These are phyloP conservation scores for Populus simonii DNA, from an alignment of 345 rosid species.

Conservation along the genomic window DNA sequence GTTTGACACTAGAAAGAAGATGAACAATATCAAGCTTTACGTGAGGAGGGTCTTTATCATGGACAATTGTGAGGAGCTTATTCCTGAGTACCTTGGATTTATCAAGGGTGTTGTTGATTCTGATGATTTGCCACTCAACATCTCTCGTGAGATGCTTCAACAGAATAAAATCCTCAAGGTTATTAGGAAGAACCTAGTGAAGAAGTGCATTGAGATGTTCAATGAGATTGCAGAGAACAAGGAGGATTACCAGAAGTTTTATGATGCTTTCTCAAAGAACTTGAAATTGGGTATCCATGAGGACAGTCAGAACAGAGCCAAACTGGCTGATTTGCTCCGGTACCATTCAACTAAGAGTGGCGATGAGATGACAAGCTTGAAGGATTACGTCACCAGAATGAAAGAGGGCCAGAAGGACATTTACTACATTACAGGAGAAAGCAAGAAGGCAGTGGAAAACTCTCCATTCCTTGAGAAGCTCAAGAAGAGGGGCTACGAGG, in stretches of 20 bases:
- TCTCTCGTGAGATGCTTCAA: slow-evolving; percentile 83
- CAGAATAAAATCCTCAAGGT: slow-evolving; percentile 96
- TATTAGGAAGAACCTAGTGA: slow-evolving; percentile 84
- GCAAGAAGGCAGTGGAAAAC: slow-evolving; percentile 84
- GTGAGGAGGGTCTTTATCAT: slow-evolving; percentile 85
- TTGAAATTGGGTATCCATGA: slow-evolving; percentile 84
- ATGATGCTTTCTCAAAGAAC: slow-evolving; percentile 83
- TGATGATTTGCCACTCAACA: slow-evolving; percentile 87
- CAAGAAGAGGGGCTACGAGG: slow-evolving; percentile 82
- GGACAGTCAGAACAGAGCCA: slow-evolving; percentile 76
- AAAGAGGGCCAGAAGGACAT: slow-evolving; percentile 88
- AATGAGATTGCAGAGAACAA: slow-evolving; percentile 82
- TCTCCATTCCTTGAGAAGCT: slow-evolving; percentile 84
- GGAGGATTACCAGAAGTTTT: slow-evolving; percentile 81
- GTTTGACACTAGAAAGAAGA: slow-evolving; percentile 75
- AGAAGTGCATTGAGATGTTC: slow-evolving; percentile 92
- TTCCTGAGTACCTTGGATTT: slow-evolving; percentile 76
- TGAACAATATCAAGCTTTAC: slow-evolving; percentile 84
- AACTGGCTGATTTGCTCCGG: slow-evolving; percentile 71
- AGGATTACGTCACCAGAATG: slow-evolving; percentile 89
- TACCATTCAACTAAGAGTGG: slow-evolving; percentile 84
- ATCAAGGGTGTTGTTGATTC: slow-evolving; percentile 92
- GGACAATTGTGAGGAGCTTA: slow-evolving; percentile 92
- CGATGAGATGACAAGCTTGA: slow-evolving; percentile 74
- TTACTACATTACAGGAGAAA: slow-evolving; percentile 73